Evolutionary conservation across 2,329 filamentous ascomycete species (phyloP).

Genomic region (Cadophora gregata): DNA sequence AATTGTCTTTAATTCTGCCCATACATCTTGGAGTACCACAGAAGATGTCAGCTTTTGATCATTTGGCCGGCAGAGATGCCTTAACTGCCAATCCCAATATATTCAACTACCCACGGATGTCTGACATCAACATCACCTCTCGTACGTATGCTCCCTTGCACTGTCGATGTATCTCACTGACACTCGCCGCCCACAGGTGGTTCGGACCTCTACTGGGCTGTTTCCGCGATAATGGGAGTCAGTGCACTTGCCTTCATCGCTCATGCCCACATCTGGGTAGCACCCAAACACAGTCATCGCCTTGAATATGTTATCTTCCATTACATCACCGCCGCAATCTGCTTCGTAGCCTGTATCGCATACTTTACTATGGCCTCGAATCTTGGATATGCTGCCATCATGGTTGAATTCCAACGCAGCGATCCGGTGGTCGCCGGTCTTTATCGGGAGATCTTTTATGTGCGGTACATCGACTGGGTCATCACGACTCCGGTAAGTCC

Average conservation of each 20-base stretch:
- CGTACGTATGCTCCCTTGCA: constrained; percentile 36
- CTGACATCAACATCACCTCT: constrained; percentile 62
- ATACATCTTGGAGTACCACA: not conserved
- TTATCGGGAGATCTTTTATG: constrained; percentile 70
- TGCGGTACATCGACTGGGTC: constrained; percentile 68
- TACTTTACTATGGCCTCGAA: constrained; percentile 69
- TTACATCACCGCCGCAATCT: constrained; percentile 42
- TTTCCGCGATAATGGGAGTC: constrained; percentile 63
- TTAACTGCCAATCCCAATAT: constrained; percentile 36
- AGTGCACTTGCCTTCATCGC: constrained; percentile 59
- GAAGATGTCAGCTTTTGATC: constrained; percentile 27
- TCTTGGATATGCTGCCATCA: constrained; percentile 66
- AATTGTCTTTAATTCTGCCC: not conserved
- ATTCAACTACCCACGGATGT: constrained; percentile 40
- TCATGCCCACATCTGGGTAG: constrained; percentile 55
- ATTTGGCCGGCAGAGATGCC: constrained; percentile 28
- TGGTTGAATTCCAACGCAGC: constrained; percentile 60
- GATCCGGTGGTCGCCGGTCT: constrained; percentile 53
- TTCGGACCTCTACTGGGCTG: constrained; percentile 68
- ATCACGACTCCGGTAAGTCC: constrained; percentile 62
- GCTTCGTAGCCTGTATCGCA: constrained; percentile 18
- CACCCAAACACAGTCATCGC: constrained; percentile 53
- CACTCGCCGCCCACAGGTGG: constrained; percentile 44
- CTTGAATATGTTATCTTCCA: constrained; percentile 55
- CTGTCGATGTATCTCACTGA: not conserved